Conservation (phyloP, 139 green algal species). For the Chlorella sp. region DNA sequence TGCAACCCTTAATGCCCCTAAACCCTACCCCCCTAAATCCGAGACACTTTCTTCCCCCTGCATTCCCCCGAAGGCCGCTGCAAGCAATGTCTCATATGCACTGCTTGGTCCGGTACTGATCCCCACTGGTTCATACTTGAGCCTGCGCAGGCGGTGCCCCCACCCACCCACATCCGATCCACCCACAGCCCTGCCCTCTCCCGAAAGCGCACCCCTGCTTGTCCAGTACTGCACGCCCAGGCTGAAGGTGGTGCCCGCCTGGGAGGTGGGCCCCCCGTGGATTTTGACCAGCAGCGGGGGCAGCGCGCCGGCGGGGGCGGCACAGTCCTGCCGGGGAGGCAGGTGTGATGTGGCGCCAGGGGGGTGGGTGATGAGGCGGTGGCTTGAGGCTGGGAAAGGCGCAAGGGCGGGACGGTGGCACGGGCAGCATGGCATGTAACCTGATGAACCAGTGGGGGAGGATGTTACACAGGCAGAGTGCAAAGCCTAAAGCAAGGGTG, state of each 20-base stretch:
- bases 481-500: background rate
- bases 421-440: background rate
- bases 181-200: too few relatives aligned
- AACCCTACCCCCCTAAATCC: too few relatives aligned
- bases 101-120: too few relatives aligned
- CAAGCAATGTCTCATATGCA: too few relatives aligned
- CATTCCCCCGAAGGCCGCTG: too few relatives aligned
- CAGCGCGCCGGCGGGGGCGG: conserved; percentile 33
- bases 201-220: conserved; percentile 56
- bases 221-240: conserved; percentile 78
- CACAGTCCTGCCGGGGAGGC: conserved; percentile 10
- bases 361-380: background rate
- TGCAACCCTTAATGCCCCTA: too few relatives aligned
- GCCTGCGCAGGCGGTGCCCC: too few relatives aligned
- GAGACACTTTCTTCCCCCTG: too few relatives aligned
- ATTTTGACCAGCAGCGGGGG: conserved; percentile 75
- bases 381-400: background rate
- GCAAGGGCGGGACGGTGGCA: background rate
- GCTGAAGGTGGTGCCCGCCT: conserved; percentile 53
- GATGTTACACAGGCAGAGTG: too few relatives aligned
- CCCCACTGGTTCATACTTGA: too few relatives aligned
- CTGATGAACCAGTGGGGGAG: too few relatives aligned
- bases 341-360: background rate
- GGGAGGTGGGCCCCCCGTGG: conserved; percentile 75
- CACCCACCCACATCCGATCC: too few relatives aligned